Conservation (phyloP, 257 asterid species). For the Coffea eugenioides region DNA sequence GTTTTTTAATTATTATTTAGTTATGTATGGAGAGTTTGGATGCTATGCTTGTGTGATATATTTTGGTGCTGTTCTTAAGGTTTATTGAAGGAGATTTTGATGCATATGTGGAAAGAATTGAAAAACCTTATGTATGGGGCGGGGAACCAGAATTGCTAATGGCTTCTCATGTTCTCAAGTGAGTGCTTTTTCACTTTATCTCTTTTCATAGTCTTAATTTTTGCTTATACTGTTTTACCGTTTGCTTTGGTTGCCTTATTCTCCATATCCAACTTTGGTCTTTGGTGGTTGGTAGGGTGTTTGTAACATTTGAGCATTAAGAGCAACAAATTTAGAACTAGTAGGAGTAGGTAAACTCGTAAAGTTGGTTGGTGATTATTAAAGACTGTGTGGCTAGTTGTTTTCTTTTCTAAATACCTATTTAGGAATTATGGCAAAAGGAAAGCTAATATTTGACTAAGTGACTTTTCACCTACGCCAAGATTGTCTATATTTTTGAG, state of each 20-base stretch:
- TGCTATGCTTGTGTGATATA: neutral
- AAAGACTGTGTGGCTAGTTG: neutral
- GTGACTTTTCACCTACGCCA: neutral
- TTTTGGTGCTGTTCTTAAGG: conserved; percentile 29
- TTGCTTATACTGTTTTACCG: neutral
- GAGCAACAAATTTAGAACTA: neutral
- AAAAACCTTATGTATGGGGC: conserved; percentile 80
- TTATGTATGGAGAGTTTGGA: neutral
- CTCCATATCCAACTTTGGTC: neutral
- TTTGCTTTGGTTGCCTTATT: neutral
- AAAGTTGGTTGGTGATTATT: neutral
- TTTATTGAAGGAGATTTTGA: conserved; percentile 83
- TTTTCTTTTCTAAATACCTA: neutral
- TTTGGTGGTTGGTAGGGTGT: neutral
- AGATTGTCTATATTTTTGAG: neutral
- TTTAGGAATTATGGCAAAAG: neutral
- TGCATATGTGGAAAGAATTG: conserved; percentile 61
- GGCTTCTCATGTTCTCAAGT: conserved; percentile 88
- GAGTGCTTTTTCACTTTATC: conserved; percentile 23
- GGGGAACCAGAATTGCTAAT: conserved; percentile 87
- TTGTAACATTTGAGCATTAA: neutral
- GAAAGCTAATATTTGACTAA: neutral
- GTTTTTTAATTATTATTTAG: neutral
- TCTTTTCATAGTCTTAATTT: neutral
- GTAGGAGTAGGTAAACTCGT: too few relatives aligned